A percentile compares a stretch with the other conserved stretches of the same genome.
Conservation (phyloP, 345 rosid species). For the Populus pruinosa region DNA sequence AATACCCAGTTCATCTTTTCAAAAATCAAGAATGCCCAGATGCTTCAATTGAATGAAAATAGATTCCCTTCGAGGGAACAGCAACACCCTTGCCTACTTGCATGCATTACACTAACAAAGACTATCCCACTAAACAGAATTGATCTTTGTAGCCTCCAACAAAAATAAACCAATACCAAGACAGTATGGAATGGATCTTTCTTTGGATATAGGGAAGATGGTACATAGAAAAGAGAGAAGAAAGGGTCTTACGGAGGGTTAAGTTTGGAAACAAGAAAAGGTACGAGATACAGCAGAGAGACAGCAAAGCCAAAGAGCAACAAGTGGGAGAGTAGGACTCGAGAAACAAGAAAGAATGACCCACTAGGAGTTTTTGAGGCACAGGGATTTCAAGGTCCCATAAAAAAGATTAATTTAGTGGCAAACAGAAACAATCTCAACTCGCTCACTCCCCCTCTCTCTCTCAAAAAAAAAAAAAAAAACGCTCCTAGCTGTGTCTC, state of each 20-base stretch:
- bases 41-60: slow-evolving; percentile 30
- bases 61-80: slow-evolving; percentile 14
- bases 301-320: slow-evolving; percentile 19
- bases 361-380: slow-evolving; percentile 36
- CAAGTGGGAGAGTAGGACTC: slow-evolving; percentile 51
- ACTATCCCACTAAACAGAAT: background rate
- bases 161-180: slow-evolving; percentile 16
- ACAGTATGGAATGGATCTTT: slow-evolving; percentile 23
- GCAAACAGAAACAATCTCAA: slow-evolving; percentile 24
- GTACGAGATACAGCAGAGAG: slow-evolving; percentile 26
- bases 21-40: slow-evolving; percentile 35
- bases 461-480: background rate
- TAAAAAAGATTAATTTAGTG: slow-evolving; percentile 28
- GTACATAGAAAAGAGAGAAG: slow-evolving; percentile 23
- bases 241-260: background rate
- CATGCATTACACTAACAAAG: slow-evolving; percentile 13
- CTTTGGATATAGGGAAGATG: slow-evolving; percentile 10
- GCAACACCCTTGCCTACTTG: background rate
- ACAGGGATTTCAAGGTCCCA: slow-evolving; percentile 40
- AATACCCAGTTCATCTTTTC: slow-evolving; percentile 27
- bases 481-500: background rate
- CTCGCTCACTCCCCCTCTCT: slow-evolving; percentile 10
- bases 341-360: slow-evolving; percentile 20
- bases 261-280: slow-evolving; percentile 12
- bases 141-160: slow-evolving; percentile 8